Percentiles rank a stretch among this genome's conserved stretches.
Evolutionary conservation across 1,284 basidiomycete genomes (phyloP).

Genomic region (Boletus nobilissimus): DNA sequence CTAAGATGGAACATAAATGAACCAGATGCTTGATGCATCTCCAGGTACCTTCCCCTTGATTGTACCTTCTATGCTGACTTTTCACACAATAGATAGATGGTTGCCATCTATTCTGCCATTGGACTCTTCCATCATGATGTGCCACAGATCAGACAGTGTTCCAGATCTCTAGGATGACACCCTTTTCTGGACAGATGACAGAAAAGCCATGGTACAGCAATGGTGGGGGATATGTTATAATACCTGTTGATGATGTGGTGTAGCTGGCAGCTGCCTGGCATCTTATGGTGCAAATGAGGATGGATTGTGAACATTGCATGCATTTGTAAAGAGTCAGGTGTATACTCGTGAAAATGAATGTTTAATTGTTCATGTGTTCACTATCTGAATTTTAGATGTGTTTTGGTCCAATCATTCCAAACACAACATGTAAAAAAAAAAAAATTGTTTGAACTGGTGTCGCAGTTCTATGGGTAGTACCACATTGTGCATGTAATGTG

Average conservation of each 20-base stretch:
- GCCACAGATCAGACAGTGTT: conserved; percentile 63
- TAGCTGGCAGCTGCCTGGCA: conserved; percentile 67
- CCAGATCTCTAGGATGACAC: conserved; percentile 67
- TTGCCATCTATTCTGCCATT: conserved; percentile 78
- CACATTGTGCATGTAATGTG: too few relatives aligned
- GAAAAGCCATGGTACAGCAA: conserved; percentile 65
- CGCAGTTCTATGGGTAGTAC: too few relatives aligned
- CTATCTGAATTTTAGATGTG: too few relatives aligned
- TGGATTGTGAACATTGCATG: conserved; percentile 70
- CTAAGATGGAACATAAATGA: conserved; percentile 78
- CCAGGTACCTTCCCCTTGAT: conserved; percentile 79
- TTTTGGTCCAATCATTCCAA: too few relatives aligned
- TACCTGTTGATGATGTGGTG: conserved; percentile 74
- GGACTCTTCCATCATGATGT: conserved; percentile 68
- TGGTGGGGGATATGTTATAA: conserved; percentile 60
- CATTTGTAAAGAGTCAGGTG: conserved; percentile 76
- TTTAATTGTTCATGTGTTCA: too few relatives aligned
- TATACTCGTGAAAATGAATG: conserved; percentile 68
- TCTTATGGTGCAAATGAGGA: conserved; percentile 65
- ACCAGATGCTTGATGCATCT: conserved; percentile 76
- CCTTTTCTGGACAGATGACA: conserved; percentile 72
- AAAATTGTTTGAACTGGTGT: too few relatives aligned
- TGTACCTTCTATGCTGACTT: conserved; percentile 79
- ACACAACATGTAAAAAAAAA: too few relatives aligned
- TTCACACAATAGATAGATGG: conserved; percentile 85